Percentiles rank a stretch among this genome's conserved stretches.
Conservation (phyloP, 2,329 filamentous ascomycete genomes). For the Fusarium humuli region DNA sequence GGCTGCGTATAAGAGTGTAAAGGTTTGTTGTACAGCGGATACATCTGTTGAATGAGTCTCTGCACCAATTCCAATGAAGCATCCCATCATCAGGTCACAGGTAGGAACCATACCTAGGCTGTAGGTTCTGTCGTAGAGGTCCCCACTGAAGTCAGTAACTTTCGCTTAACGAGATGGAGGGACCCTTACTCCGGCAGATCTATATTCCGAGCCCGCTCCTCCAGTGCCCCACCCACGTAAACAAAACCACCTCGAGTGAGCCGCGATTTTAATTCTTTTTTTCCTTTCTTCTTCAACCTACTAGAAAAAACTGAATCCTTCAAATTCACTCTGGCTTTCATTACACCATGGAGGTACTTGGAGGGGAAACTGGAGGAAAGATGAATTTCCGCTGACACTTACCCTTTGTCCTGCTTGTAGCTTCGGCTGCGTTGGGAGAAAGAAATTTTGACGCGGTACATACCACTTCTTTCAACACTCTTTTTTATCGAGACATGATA, state of each 20-base stretch:
- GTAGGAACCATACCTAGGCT: background rate
- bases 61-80: background rate
- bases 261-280: constrained; percentile 33
- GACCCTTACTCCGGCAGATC: constrained; percentile 34
- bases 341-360: constrained; percentile 64
- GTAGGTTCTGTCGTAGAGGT: background rate
- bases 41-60: background rate
- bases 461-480: constrained; percentile 17
- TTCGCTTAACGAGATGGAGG: background rate
- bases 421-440: constrained; percentile 52
- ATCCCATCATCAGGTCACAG: background rate
- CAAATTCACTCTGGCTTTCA: constrained; percentile 77
- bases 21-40: background rate
- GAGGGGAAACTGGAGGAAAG: constrained; percentile 82
- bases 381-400: constrained; percentile 60
- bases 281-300: constrained; percentile 54
- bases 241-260: constrained; percentile 31
- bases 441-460: constrained; percentile 55
- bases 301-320: constrained; percentile 61
- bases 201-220: constrained; percentile 45
- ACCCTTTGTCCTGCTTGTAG: constrained; percentile 59
- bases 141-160: background rate
- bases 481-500: background rate
- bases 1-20: background rate
- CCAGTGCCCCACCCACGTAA: constrained; percentile 8